phyloP scores from a whole-genome alignment of 2,329 filamentous ascomycete genomes.

The Paraphaeosphaeria minitans region DNA sequence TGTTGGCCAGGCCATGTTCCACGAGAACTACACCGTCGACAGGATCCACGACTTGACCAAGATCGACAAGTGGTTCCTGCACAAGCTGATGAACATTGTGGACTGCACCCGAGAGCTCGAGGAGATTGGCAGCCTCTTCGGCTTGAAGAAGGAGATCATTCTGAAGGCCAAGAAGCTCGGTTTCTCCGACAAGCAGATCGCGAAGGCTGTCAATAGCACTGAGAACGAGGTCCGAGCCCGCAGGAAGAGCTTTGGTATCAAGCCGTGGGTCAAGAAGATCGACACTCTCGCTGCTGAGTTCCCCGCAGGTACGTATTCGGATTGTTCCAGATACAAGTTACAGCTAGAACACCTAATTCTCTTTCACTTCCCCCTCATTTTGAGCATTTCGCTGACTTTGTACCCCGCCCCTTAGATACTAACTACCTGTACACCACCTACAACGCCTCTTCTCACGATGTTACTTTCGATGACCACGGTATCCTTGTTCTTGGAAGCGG shows the following conservation, averaged over 20 bases:
- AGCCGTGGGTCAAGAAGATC: constrained; percentile 97
- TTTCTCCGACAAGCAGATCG: constrained; percentile 97
- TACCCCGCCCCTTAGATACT: too few relatives aligned
- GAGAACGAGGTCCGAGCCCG: constrained; percentile 89
- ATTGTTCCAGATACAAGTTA: not conserved
- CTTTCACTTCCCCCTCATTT: too few relatives aligned
- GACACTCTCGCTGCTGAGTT: constrained; percentile 97
- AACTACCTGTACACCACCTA: constrained; percentile 84
- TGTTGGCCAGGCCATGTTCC: constrained; percentile 95
- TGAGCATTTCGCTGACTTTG: too few relatives aligned
- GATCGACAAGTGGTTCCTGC: constrained; percentile 99
- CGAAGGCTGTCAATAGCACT: constrained; percentile 78
- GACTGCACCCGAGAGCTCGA: constrained; percentile 87
- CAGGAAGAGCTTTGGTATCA: constrained; percentile 85
- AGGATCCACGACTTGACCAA: constrained; percentile 91
- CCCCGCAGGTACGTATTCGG: constrained; percentile 85
- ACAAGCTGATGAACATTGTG: constrained; percentile 98
- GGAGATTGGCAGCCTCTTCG: constrained; percentile 79
- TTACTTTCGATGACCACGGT: constrained; percentile 91
- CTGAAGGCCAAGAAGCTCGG: constrained; percentile 95
- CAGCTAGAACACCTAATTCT: too few relatives aligned
- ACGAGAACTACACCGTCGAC: constrained; percentile 94
- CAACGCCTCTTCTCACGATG: constrained; percentile 92
- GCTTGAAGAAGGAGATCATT: constrained; percentile 85
- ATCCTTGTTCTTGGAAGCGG: constrained; percentile 88